Conservation (phyloP, 2,329 filamentous ascomycete genomes). For the Aureobasidium leucospermi region DNA sequence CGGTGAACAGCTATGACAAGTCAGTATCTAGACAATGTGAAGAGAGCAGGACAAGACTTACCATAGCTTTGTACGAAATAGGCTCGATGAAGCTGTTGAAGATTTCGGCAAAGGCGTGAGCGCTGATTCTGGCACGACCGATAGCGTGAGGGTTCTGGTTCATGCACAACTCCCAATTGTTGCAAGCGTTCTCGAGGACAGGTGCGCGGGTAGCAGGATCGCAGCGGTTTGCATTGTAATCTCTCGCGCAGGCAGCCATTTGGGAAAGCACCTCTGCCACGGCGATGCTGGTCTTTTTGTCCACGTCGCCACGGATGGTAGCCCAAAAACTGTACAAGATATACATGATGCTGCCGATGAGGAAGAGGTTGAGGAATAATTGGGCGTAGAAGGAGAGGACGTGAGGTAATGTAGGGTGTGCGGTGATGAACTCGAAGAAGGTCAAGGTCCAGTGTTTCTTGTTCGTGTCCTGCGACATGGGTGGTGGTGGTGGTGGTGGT, state of each 20-base stretch:
- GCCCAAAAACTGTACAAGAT: slow-evolving; percentile 62
- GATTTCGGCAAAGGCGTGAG: slow-evolving; percentile 83
- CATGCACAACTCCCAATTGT: slow-evolving; percentile 83
- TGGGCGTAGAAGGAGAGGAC: slow-evolving; percentile 62
- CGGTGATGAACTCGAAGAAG: slow-evolving; percentile 56
- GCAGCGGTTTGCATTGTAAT: slow-evolving; percentile 73
- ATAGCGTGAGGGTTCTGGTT: slow-evolving; percentile 70
- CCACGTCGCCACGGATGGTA: slow-evolving; percentile 67
- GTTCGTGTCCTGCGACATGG: neutral
- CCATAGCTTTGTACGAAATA: slow-evolving; percentile 77
- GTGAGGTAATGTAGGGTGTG: slow-evolving; percentile 57
- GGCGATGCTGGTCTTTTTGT: slow-evolving; percentile 61
- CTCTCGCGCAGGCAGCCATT: slow-evolving; percentile 63
- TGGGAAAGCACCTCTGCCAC: slow-evolving; percentile 63
- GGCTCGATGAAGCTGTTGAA: slow-evolving; percentile 90
- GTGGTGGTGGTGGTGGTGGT: neutral
- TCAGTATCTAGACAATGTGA: slow-evolving; percentile 20
- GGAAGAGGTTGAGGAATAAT: slow-evolving; percentile 57
- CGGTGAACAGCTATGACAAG: slow-evolving; percentile 39
- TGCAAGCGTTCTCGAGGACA: slow-evolving; percentile 65
- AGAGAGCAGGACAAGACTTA: slow-evolving; percentile 29
- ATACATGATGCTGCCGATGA: slow-evolving; percentile 53
- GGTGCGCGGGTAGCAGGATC: slow-evolving; percentile 59
- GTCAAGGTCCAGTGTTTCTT: slow-evolving; percentile 29
- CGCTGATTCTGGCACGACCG: slow-evolving; percentile 71